Evolutionary conservation across 192 early-diverging fungal genomes (phyloP), one percentile per base, ranked within the genome.

Genomic region (Coemansia sp.): DNA sequence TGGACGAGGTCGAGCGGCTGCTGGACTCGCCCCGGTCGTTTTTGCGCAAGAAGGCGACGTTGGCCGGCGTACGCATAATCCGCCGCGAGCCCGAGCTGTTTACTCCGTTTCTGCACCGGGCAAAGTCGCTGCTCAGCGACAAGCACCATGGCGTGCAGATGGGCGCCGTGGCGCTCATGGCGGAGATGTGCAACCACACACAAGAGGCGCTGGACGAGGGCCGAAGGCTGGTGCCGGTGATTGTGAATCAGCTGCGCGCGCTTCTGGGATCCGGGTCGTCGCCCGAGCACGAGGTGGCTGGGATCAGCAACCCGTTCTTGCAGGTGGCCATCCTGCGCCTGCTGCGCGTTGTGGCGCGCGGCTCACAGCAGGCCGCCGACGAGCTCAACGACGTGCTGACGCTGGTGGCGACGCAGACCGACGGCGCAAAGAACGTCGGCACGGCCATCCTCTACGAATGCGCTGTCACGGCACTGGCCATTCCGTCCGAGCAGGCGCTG

Each of bases 391-490:
- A 99, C 62, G 90, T 97, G 59, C 85, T 99, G 36, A 95, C 98
- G 35, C 95, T 95, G 79, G 94, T 99, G 29, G 98, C 96, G 3
- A 98, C 94, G 46, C 95, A 92, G 67, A 96, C 94, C 17, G 97
- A 98, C 84, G 88, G 88, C 10, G 76, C 92, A 11, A 96, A 98
- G 76, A 99, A 99, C 76, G 96, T 97, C 37, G 98, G 97, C 24
- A 98, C 96, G 67, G 89, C 98, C 11, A 96, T 99, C 60, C 82
- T 98, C 51, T 99, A 99, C 76, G 98, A 99, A 72, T 94, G 95
- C 39, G 97, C 98, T 1, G 72, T 96, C 72, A 97, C 98, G 2
- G 96, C 96, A 51, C 93, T 99, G 92, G 93, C 94, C 20, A 94
- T 95, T 59, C 93, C 95, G 62, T 92, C 90, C 47, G 96, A 97